Evolutionary conservation across 2,329 filamentous ascomycete genomes (phyloP), one percentile per base, ranked within the genome.

Genomic region (Aspergillus pseudotamarii): DNA sequence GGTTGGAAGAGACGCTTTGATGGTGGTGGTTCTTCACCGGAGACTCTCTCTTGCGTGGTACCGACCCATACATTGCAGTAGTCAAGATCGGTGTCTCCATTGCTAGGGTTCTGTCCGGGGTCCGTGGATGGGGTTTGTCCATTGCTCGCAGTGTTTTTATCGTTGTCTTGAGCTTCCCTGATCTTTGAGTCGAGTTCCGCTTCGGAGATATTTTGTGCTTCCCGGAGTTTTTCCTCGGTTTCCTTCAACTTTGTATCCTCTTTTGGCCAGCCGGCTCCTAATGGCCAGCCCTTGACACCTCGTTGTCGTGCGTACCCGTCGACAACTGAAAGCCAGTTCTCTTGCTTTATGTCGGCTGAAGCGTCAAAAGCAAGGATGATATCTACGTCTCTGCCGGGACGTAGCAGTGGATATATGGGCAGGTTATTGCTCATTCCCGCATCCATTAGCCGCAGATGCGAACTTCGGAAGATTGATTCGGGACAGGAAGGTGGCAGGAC

Each of bases 391-490:
- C 95, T 87, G 2, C 94, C 94, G 0, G 93, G 93, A 12, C 95
- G 89, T 21, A 99, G 88, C 4, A 98, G 85, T 0, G 95, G 95
- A 75, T 99, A 99, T 48, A 98, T 94, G 1, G 95, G 95, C 10
- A 99, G 83, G 73, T 99, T 99, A 76, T 99, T 98, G 68, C 92
- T 96, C 95, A 99, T 99, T 57, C 95, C 95, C 1, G 95, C 94
- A 76, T 99, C 95, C 94, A 97, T 98, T 19, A 94, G 84, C 67
- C 92, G 89, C 21, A 94, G 84, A 75, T 96, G 90, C 51, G 89
- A 84, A 16, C 84, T 85, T 21, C 87, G 82, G 71, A 91, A 89
- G 45, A 97, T 87, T 62, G 88, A 93, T 36, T 89, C 86, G 0
- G 95, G 93, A n/a, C 90, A 91, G 0, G 92, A 91, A 0, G 86